Evolutionary conservation across 805 yeast genomes (phyloP).

Genomic region (Lipomyces sp.): DNA sequence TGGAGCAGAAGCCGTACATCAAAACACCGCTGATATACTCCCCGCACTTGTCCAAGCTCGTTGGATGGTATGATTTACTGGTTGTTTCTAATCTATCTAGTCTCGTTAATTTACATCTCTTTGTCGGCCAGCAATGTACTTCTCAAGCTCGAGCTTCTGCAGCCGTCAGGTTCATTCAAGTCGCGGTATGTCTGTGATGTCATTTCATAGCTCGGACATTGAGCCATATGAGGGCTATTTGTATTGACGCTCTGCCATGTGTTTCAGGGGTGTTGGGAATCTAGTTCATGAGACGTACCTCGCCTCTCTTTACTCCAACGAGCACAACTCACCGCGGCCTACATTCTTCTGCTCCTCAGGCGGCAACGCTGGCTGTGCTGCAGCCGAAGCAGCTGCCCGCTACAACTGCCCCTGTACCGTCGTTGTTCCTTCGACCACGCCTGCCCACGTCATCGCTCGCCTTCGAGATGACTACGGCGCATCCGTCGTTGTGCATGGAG

Average conservation of each 20-base stretch:
- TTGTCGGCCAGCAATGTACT: slow-evolving; percentile 46
- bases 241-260: background rate
- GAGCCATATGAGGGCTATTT: too few relatives aligned
- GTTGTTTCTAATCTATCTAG: background rate
- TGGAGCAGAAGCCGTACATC: slow-evolving; percentile 12
- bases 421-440: slow-evolving; percentile 55
- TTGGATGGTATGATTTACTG: slow-evolving; percentile 45
- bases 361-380: slow-evolving; percentile 97
- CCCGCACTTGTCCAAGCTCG: slow-evolving; percentile 64
- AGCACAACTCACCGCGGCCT: slow-evolving; percentile 47
- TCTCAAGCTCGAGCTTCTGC: slow-evolving; percentile 78
- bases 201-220: too few relatives aligned
- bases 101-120: too few relatives aligned
- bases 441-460: slow-evolving; percentile 45
- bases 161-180: slow-evolving; percentile 91
- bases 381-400: slow-evolving; percentile 78
- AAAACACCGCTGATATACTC: slow-evolving; percentile 71
- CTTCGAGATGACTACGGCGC: slow-evolving; percentile 50
- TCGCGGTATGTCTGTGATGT: slow-evolving; percentile 46
- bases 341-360: slow-evolving; percentile 84
- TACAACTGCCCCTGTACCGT: slow-evolving; percentile 57
- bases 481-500: slow-evolving; percentile 57
- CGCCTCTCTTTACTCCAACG: slow-evolving; percentile 41
- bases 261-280: slow-evolving; percentile 70
- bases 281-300: slow-evolving; percentile 53